A percentile compares a stretch with the other conserved stretches of the same genome.
These are phyloP conservation scores for Ganoderma sinense DNA, from an alignment of 1,284 basidiomycete species.

Conservation along the genomic window DNA sequence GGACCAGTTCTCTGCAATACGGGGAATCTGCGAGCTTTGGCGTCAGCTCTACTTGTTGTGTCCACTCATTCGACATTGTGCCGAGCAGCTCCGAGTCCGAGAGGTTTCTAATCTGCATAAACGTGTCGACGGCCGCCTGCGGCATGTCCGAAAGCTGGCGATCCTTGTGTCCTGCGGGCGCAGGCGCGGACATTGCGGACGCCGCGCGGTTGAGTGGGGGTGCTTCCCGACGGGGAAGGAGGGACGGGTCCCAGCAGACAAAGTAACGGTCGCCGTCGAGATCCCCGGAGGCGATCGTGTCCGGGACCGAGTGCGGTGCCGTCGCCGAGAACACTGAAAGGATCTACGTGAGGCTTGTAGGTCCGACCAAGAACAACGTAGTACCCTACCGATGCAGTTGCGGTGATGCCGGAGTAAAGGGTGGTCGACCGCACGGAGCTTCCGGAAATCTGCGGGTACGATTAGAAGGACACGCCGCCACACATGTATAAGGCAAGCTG, in stretches of 20 bases:
- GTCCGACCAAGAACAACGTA: background rate
- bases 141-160: slow-evolving; percentile 15
- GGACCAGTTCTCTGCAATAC: slow-evolving; percentile 18
- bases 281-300: slow-evolving; percentile 33
- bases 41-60: slow-evolving; percentile 16
- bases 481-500: background rate
- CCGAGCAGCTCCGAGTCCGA: slow-evolving; percentile 25
- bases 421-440: slow-evolving; percentile 29
- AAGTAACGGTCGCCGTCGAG: slow-evolving; percentile 35
- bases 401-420: slow-evolving; percentile 29
- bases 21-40: slow-evolving; percentile 24
- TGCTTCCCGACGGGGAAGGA: slow-evolving; percentile 16
- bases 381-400: slow-evolving; percentile 30
- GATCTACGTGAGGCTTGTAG: background rate
- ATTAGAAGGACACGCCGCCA: background rate
- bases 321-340: slow-evolving; percentile 30
- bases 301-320: slow-evolving; percentile 27
- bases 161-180: background rate
- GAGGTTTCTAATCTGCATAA: slow-evolving; percentile 29
- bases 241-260: slow-evolving; percentile 28
- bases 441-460: slow-evolving; percentile 25
- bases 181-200: background rate
- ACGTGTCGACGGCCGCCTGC: slow-evolving; percentile 27
- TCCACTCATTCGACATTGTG: slow-evolving; percentile 29
- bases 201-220: slow-evolving; percentile 9